Evolutionary conservation across 2,329 filamentous ascomycete genomes (phyloP).

Genomic region (Fusarium vanettenii): DNA sequence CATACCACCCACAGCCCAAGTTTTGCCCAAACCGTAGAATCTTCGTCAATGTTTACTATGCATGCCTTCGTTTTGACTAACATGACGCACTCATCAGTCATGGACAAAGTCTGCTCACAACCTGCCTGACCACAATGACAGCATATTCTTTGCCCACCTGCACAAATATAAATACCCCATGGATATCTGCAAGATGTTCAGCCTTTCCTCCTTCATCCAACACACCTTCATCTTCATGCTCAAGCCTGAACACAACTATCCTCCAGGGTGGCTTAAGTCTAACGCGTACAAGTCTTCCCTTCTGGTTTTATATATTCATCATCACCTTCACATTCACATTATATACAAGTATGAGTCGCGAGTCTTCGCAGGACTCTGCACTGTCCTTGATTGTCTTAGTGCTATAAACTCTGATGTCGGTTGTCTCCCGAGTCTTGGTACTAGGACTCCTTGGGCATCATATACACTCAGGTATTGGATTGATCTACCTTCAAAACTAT

Average conservation of each 20-base stretch:
- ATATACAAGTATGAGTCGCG: neutral
- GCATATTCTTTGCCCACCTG: neutral
- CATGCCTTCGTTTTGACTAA: neutral
- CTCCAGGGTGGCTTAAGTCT: neutral
- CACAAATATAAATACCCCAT: neutral
- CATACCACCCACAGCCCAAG: neutral
- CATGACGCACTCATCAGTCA: neutral
- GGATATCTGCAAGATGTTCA: neutral
- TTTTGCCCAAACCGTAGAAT: neutral
- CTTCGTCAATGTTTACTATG: neutral
- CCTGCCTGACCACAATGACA: neutral
- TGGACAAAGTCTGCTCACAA: neutral
- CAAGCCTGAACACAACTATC: neutral
- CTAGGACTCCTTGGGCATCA: neutral
- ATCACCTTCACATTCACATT: neutral
- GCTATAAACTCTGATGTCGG: neutral
- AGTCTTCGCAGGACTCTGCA: neutral
- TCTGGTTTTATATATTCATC: neutral
- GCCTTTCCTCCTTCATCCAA: neutral
- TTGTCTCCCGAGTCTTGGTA: neutral
- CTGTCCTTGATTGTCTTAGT: fast-evolving
- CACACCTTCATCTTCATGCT: neutral
- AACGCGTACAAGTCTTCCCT: neutral
- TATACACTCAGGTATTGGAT: neutral
- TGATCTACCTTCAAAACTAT: neutral